Evolutionary conservation across 345 rosid genomes (phyloP), one percentile per base, ranked within the genome.

Genomic region (Melaleuca alternifolia): DNA sequence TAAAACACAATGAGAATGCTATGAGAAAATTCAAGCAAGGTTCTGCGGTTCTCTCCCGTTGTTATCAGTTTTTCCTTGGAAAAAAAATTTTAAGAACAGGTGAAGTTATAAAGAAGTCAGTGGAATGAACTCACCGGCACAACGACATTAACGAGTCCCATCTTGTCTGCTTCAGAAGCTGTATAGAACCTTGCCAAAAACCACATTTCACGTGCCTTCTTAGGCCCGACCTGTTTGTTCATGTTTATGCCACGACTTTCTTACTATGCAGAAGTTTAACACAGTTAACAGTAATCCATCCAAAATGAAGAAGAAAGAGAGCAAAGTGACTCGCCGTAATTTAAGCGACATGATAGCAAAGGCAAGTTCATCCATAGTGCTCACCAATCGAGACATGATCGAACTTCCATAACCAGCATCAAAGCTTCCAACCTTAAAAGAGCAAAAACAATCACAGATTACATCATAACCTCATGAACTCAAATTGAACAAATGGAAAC

Each of bases 401-500:
- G 99, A 95, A 87, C 99, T 94, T 86, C 99, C 99, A 85, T 97
- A 97, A 86, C 99, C 99, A 85, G 98, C 99, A 92, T 97, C 99
- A 89, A 97, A 97, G 90, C 99, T 97, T 88, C 99, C 99, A 82
- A 96, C 99, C 98, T 97, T 89, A n/a, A 83, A 82, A 61, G 50
- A n/a, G 18, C 26, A 88, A 9, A 61, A 56, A 85, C 24, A 23
- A 3, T 44, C 10, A 51, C 37, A 50, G 51, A 44, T 59, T 18
- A 28, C 3, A 85, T 10, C 48, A 41, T 33, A 50, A 59, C 50
- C 9, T n/a, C 48, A 71, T 71, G 79, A 71, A 24, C 20, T 41
- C 48, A 71, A 10, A 71, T 71, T 71, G 79, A 71, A 71, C 26
- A 18, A 71, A 71, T 37, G 48, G 79, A 37, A 71, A 9, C 24